Conservation (phyloP, 2,329 filamentous ascomycete genomes). For the Aspergillus persii region DNA sequence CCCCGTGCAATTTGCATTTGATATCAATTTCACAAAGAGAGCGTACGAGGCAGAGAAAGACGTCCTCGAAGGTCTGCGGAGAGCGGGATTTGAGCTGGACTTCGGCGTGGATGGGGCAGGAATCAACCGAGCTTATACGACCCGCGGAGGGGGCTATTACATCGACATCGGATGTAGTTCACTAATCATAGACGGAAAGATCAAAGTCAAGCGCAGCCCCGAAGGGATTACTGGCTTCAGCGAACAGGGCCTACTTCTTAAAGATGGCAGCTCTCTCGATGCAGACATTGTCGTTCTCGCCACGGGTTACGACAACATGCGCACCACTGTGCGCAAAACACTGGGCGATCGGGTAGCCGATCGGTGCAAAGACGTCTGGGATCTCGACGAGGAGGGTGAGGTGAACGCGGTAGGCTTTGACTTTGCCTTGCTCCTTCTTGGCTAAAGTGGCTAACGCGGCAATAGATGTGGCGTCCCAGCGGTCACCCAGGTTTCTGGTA, state of each 20-base stretch:
- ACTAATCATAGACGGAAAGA: conserved; percentile 57
- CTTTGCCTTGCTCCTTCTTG: background rate
- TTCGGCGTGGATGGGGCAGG: conserved; percentile 42
- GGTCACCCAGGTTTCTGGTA: conserved; percentile 66
- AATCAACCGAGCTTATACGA: conserved; percentile 46
- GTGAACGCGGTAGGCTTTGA: conserved; percentile 43
- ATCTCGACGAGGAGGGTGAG: conserved; percentile 57
- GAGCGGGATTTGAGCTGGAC: conserved; percentile 47
- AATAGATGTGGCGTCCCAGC: conserved; percentile 53
- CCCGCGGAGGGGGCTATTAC: conserved; percentile 57
- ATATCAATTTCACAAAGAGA: conserved; percentile 41
- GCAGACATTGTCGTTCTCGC: conserved; percentile 65
- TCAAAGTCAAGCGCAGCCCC: conserved; percentile 59
- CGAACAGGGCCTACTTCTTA: conserved; percentile 46
- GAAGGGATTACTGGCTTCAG: conserved; percentile 55
- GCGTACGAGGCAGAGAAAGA: conserved; percentile 44
- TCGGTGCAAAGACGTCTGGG: conserved; percentile 59
- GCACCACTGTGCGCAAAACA: conserved; percentile 58
- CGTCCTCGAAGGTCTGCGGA: conserved; percentile 46
- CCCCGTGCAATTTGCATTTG: conserved; percentile 48
- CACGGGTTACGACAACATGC: conserved; percentile 68
- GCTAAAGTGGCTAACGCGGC: background rate
- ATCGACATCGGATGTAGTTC: conserved; percentile 56
- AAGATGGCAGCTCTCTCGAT: conserved; percentile 56
- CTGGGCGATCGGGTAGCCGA: conserved; percentile 63